These are phyloP conservation scores for Dicorynia guianensis DNA, from an alignment of 306 rosid species.

Conservation along the genomic window DNA sequence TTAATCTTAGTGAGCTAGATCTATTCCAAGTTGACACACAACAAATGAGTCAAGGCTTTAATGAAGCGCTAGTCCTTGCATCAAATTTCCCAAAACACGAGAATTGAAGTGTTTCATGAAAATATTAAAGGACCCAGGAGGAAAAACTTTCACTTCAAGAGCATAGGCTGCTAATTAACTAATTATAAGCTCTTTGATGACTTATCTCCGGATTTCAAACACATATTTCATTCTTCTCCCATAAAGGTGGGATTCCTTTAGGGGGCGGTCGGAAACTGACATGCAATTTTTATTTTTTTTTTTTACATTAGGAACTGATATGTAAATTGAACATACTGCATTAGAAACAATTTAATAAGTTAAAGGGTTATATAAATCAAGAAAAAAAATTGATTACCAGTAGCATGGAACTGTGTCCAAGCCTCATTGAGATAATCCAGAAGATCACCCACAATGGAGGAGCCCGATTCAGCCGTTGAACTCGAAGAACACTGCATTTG, in stretches of 20 bases:
- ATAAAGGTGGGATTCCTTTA: too few species aligned
- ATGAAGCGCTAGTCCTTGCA: neutral
- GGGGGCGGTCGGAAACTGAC: too few species aligned
- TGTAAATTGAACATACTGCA: neutral
- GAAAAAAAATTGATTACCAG: conserved; percentile 52
- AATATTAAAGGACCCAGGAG: neutral
- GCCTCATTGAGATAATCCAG: conserved; percentile 90
- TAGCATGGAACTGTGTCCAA: conserved; percentile 98
- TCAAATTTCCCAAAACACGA: neutral
- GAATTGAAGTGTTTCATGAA: neutral
- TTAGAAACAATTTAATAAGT: neutral
- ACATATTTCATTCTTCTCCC: neutral
- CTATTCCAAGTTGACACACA: neutral
- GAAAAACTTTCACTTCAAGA: neutral
- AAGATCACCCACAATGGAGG: conserved; percentile 73
- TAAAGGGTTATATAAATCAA: neutral
- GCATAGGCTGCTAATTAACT: neutral
- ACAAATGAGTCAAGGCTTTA: neutral
- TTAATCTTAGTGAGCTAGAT: neutral
- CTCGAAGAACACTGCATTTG: conserved; percentile 51
- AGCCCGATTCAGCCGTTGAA: conserved; percentile 43
- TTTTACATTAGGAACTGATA: neutral
- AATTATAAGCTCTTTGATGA: neutral
- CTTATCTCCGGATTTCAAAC: neutral
- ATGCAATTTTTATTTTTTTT: too few species aligned